A percentile compares a stretch with the other conserved stretches of the same genome.
Evolutionary conservation across 495 filamentous ascomycete species (phyloP).

Genomic region (Rusavskia elegans): DNA sequence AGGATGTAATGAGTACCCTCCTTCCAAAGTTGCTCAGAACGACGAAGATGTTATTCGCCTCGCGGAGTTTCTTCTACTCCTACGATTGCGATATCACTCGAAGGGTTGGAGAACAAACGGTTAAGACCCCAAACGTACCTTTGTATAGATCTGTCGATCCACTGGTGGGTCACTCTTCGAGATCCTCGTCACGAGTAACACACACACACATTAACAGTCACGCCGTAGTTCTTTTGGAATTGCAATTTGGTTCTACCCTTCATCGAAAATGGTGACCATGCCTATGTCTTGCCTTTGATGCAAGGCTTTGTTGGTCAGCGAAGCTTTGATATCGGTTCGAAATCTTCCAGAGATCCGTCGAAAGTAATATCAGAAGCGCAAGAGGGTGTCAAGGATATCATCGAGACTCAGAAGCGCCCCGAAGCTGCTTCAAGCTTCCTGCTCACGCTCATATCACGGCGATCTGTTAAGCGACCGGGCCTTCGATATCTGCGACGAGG

Average conservation of each 20-base stretch:
- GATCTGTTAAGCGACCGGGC: slow-evolving; percentile 70
- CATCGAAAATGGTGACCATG: slow-evolving; percentile 46
- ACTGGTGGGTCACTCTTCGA: slow-evolving; percentile 29
- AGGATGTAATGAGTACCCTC: slow-evolving; percentile 29
- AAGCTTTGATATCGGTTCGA: slow-evolving; percentile 48
- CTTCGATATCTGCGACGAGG: slow-evolving; percentile 85
- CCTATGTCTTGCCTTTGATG: slow-evolving; percentile 65
- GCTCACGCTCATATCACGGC: slow-evolving; percentile 73
- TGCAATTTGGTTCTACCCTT: slow-evolving; percentile 57
- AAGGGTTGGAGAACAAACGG: slow-evolving; percentile 33
- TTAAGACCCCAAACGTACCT: slow-evolving; percentile 30
- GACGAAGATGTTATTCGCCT: slow-evolving; percentile 63
- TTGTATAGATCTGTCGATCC: slow-evolving; percentile 61
- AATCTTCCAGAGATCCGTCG: slow-evolving; percentile 13
- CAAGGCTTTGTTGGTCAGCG: slow-evolving; percentile 91
- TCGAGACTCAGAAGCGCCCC: not conserved
- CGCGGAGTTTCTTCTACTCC: slow-evolving; percentile 76
- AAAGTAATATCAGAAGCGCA: not conserved
- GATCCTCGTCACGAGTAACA: not conserved
- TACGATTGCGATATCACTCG: slow-evolving; percentile 85
- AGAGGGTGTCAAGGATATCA: slow-evolving; percentile 2
- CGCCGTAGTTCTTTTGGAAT: slow-evolving; percentile 79
- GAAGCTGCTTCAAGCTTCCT: slow-evolving; percentile 31
- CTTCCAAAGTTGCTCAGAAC: slow-evolving; percentile 74
- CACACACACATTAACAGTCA: slow-evolving; percentile 6